A percentile compares a stretch with the other conserved stretches of the same genome.
These are phyloP conservation scores for Nevesoporus exiguus DNA, from an alignment of 768 basidiomycete genomes.

Conservation along the genomic window DNA sequence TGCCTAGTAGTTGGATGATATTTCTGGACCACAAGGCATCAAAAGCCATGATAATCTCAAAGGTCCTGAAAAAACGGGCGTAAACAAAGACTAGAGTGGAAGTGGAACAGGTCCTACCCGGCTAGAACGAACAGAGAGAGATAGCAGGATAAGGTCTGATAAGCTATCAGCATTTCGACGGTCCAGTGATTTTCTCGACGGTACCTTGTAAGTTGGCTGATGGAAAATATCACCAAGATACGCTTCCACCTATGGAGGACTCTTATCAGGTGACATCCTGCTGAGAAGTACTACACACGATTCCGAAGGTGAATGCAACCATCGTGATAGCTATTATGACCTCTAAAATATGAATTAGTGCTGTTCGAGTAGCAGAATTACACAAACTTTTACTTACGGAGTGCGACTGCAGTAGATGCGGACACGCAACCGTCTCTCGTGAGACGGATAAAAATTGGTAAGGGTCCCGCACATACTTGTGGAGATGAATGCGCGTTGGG, in stretches of 20 bases:
- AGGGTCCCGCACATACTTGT: constrained; percentile 50
- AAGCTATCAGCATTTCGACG: constrained; percentile 11
- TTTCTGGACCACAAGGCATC: constrained; percentile 79
- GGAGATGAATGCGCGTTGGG: constrained; percentile 67
- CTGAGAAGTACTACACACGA: constrained; percentile 39
- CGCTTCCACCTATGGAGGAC: constrained; percentile 45
- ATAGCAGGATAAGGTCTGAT: constrained; percentile 77
- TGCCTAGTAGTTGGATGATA: constrained; percentile 72
- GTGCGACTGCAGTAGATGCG: constrained; percentile 38
- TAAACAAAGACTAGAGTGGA: not conserved
- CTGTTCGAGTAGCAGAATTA: not conserved
- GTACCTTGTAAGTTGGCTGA: constrained; percentile 49
- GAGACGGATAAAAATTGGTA: constrained; percentile 2
- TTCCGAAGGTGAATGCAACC: constrained; percentile 67
- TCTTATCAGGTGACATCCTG: not conserved
- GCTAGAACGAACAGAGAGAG: constrained; percentile 80
- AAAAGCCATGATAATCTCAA: constrained; percentile 75
- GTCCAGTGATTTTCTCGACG: not conserved
- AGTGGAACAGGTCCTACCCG: constrained; percentile 49
- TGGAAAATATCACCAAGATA: constrained; percentile 19
- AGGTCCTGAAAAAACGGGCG: constrained; percentile 49
- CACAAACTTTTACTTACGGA: constrained; percentile 47
- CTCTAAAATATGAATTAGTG: constrained; percentile 43
- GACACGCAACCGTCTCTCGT: constrained; percentile 7
- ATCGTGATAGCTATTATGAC: constrained; percentile 70